phyloP scores from a whole-genome alignment of 140 eudicot genomes.

The Stevia rebaudiana region DNA sequence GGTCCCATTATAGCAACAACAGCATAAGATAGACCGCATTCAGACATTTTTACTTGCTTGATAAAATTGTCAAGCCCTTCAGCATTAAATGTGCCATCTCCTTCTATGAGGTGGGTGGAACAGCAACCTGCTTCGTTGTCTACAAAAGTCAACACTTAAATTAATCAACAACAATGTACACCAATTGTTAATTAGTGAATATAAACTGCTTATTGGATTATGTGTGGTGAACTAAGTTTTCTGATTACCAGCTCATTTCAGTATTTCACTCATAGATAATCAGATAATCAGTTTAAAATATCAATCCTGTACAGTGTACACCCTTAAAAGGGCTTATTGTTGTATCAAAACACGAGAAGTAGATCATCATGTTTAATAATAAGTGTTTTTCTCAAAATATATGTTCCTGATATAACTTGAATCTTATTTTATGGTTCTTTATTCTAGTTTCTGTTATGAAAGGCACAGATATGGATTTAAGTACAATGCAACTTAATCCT shows the following conservation, averaged over 20 bases:
- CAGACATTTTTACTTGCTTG: conserved; percentile 78
- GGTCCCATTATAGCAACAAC: conserved; percentile 99
- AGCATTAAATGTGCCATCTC: conserved; percentile 84
- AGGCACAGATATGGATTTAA: background rate
- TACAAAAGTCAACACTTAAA: conserved; percentile 25
- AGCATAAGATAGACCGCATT: conserved; percentile 96
- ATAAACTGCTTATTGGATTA: background rate
- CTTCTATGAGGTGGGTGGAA: conserved; percentile 95
- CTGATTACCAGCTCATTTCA: background rate
- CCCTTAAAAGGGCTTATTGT: background rate
- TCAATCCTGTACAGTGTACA: too few relatives aligned
- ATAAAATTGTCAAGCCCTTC: conserved; percentile 68
- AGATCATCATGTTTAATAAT: background rate
- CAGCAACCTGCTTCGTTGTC: conserved; percentile 48
- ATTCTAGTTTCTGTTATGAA: background rate
- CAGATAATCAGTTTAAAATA: background rate
- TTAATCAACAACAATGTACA: conserved; percentile 6
- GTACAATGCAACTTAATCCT: conserved; percentile 6
- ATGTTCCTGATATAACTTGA: background rate
- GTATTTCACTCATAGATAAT: background rate
- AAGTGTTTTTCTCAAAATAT: background rate
- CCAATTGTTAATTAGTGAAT: background rate
- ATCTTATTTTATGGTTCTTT: background rate
- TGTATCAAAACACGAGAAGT: background rate
- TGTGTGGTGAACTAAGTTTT: background rate